A percentile compares a stretch with the other conserved stretches of the same genome.
These are phyloP conservation scores for Kondoa malvinella DNA, from an alignment of 768 basidiomycete species.

Conservation along the genomic window DNA sequence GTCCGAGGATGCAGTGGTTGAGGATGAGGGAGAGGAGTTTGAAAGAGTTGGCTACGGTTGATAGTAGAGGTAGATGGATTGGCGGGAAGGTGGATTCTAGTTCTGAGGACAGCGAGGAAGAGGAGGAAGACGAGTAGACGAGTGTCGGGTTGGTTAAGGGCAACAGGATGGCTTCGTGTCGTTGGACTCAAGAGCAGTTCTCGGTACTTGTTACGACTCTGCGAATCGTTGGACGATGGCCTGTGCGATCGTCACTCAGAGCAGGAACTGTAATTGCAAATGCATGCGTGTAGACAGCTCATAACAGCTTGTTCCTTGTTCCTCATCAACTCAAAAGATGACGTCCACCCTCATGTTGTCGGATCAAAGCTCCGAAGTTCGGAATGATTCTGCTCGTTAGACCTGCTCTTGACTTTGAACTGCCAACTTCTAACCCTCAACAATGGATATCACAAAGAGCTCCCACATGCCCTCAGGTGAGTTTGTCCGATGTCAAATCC, in stretches of 20 bases:
- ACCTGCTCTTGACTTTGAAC: background rate
- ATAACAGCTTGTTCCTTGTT: too few species aligned
- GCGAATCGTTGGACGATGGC: too few species aligned
- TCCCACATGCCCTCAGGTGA: background rate
- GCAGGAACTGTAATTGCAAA: too few species aligned
- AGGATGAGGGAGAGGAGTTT: slow-evolving; percentile 64
- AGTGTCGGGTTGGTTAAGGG: background rate
- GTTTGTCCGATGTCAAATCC: background rate
- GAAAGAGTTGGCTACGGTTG: slow-evolving; percentile 67
- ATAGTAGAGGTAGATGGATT: background rate
- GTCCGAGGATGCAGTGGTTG: slow-evolving; percentile 95
- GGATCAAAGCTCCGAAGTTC: too few species aligned
- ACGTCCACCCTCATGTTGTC: too few species aligned
- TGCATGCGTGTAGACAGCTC: too few species aligned
- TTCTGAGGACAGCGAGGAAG: slow-evolving; percentile 1
- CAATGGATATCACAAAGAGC: background rate
- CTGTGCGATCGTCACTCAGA: too few species aligned
- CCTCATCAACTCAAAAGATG: too few species aligned
- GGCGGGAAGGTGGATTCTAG: background rate
- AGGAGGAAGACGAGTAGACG: slow-evolving; percentile 8
- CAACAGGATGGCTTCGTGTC: too few species aligned
- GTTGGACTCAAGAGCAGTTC: too few species aligned
- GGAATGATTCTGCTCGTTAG: too few species aligned
- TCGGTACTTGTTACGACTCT: too few species aligned
- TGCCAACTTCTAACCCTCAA: background rate